These are phyloP conservation scores for Fusarium nematophilum DNA, from an alignment of 2,329 filamentous ascomycete genomes.

Conservation along the genomic window DNA sequence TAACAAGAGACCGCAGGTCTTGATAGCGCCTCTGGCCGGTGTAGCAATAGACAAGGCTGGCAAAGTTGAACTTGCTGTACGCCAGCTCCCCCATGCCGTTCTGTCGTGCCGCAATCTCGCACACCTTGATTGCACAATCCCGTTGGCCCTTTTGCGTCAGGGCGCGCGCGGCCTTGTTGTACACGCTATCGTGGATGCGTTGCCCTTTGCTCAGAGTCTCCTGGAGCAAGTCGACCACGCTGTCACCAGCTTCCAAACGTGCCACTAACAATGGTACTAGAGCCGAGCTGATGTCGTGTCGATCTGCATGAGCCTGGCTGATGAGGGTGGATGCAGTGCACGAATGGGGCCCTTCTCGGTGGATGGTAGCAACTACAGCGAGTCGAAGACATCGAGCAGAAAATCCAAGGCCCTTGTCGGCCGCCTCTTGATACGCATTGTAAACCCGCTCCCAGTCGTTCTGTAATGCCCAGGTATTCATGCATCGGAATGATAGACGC, in stretches of 20 bases:
- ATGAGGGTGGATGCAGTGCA: conserved; percentile 54
- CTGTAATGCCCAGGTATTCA: conserved; percentile 54
- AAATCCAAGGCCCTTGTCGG: conserved; percentile 46
- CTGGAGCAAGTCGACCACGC: conserved; percentile 41
- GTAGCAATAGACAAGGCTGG: conserved; percentile 50
- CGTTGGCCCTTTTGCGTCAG: conserved; percentile 46
- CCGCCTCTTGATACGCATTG: conserved; percentile 50
- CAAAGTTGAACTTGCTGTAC: conserved; percentile 54
- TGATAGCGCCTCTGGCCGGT: conserved; percentile 48
- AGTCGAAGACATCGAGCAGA: conserved; percentile 59
- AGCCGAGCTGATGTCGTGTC: conserved; percentile 56
- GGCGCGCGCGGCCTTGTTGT: conserved; percentile 50
- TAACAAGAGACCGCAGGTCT: conserved; percentile 46
- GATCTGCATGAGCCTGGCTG: conserved; percentile 51
- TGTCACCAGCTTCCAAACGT: conserved; percentile 50
- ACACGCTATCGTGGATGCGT: conserved; percentile 50
- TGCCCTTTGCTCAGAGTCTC: conserved; percentile 43
- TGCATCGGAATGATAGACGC: conserved; percentile 43
- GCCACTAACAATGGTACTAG: conserved; percentile 54
- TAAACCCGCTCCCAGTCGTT: conserved; percentile 49
- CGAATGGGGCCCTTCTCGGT: conserved; percentile 43
- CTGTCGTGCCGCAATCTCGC: conserved; percentile 50
- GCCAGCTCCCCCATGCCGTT: conserved; percentile 51
- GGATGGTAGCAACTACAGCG: conserved; percentile 58
- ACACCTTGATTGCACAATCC: conserved; percentile 47